A percentile compares a stretch with the other conserved stretches of the same genome.
Conservation (phyloP, 2,329 filamentous ascomycete species). For the Microthyrium microscopicum region DNA sequence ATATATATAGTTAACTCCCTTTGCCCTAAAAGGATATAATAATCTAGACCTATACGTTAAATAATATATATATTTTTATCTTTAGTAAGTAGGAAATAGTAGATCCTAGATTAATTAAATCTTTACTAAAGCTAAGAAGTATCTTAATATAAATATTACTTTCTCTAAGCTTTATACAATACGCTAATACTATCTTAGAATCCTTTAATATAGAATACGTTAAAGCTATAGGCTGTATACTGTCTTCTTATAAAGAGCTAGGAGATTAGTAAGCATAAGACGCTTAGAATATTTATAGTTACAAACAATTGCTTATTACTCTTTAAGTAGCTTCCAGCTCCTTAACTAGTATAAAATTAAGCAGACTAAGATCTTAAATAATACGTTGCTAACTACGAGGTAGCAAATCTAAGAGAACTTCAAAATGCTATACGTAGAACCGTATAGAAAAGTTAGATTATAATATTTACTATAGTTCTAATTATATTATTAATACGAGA, state of each 20-base stretch:
- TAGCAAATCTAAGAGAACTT: conserved; percentile 3
- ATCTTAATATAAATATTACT: conserved; percentile 3
- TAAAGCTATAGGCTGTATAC: conserved; percentile 4
- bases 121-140: conserved; percentile 4
- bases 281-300: conserved; percentile 3
- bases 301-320: conserved; percentile 1
- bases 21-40: not conserved
- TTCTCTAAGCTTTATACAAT: not conserved
- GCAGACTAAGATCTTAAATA: conserved; percentile 2
- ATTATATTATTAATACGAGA: conserved; percentile 4
- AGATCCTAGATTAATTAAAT: conserved; percentile 2
- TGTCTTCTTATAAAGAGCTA: conserved; percentile 4
- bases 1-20: conserved; percentile 4
- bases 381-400: conserved; percentile 2
- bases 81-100: conserved; percentile 1
- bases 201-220: conserved; percentile 3
- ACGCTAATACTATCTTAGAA: conserved; percentile 4
- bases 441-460: conserved; percentile 1
- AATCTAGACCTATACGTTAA: conserved; percentile 1
- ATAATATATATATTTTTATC: conserved; percentile 4
- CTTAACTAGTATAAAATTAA: conserved; percentile 2
- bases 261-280: conserved; percentile 4
- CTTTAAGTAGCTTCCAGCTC: conserved; percentile 1
- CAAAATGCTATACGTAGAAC: conserved; percentile 4
- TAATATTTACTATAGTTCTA: conserved; percentile 4